Evolutionary conservation across 2,329 filamentous ascomycete genomes (phyloP).

Genomic region (Nemania abortiva): DNA sequence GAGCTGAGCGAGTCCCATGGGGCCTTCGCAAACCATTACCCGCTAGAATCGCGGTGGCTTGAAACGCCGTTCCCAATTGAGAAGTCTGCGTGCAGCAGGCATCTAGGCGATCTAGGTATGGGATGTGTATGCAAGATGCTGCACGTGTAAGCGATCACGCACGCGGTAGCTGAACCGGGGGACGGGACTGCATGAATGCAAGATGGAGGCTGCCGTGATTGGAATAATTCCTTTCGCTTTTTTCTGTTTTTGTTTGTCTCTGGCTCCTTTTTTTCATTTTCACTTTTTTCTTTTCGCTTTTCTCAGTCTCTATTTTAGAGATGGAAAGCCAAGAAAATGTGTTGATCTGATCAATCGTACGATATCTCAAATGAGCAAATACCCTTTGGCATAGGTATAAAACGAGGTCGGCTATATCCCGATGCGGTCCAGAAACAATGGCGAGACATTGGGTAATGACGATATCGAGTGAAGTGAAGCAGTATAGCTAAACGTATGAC

Average conservation of each 20-base stretch:
- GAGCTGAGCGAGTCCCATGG: neutral
- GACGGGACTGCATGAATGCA: slow-evolving; percentile 25
- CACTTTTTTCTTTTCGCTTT: neutral
- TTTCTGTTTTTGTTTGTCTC: neutral
- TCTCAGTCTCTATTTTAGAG: neutral
- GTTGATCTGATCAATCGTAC: slow-evolving; percentile 31
- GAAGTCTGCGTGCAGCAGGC: slow-evolving; percentile 22
- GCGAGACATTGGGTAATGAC: slow-evolving; percentile 18
- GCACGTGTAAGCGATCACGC: slow-evolving; percentile 36
- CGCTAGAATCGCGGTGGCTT: slow-evolving; percentile 26
- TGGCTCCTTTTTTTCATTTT: neutral
- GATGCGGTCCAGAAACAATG: slow-evolving; percentile 3
- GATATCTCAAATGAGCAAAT: slow-evolving; percentile 10
- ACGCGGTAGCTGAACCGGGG: slow-evolving; percentile 28
- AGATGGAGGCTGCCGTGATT: slow-evolving; percentile 2
- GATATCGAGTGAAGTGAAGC: neutral
- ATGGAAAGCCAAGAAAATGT: neutral
- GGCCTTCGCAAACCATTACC: slow-evolving; percentile 14
- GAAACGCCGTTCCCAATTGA: slow-evolving; percentile 36
- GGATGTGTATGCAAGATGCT: slow-evolving; percentile 38
- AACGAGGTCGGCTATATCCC: slow-evolving; percentile 12
- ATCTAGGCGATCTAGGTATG: neutral
- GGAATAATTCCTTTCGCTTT: neutral
- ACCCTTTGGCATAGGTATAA: neutral
- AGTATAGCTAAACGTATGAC: slow-evolving; percentile 29